Conservation (phyloP, 441 rosid genomes). For the Pelargonium myrrhifolium region DNA sequence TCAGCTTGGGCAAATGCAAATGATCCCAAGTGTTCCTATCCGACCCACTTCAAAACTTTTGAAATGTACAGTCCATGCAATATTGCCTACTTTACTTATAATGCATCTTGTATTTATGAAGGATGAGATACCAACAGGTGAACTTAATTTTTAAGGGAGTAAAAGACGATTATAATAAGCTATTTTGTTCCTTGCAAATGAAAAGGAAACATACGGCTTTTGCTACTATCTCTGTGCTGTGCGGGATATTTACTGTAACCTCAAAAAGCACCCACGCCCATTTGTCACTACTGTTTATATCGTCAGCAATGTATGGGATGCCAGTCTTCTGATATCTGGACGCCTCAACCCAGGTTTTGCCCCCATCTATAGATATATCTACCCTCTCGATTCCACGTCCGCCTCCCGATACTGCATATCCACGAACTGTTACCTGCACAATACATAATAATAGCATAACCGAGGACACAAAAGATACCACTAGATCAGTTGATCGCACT, state of each 20-base stretch:
- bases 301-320: slow-evolving; percentile 50
- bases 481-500: background rate
- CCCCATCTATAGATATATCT: slow-evolving; percentile 86
- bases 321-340: slow-evolving; percentile 62
- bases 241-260: slow-evolving; percentile 47
- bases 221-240: slow-evolving; percentile 57
- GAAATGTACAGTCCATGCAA: background rate
- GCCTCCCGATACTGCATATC: slow-evolving; percentile 94
- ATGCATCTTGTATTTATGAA: too few relatives aligned
- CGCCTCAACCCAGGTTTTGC: slow-evolving; percentile 87
- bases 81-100: background rate
- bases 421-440: slow-evolving; percentile 58
- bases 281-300: slow-evolving; percentile 58
- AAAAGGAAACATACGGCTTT: slow-evolving; percentile 62
- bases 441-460: slow-evolving; percentile 12
- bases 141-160: background rate
- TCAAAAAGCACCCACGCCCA: slow-evolving; percentile 99
- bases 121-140: background rate
- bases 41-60: background rate
- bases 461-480: background rate
- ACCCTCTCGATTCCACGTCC: slow-evolving; percentile 96
- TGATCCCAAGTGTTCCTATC: background rate
- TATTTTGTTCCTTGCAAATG: background rate
- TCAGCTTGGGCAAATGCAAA: too few relatives aligned
- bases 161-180: background rate